Conservation (phyloP, 108 stramenopile species). For the Schizochytrium sp. region DNA sequence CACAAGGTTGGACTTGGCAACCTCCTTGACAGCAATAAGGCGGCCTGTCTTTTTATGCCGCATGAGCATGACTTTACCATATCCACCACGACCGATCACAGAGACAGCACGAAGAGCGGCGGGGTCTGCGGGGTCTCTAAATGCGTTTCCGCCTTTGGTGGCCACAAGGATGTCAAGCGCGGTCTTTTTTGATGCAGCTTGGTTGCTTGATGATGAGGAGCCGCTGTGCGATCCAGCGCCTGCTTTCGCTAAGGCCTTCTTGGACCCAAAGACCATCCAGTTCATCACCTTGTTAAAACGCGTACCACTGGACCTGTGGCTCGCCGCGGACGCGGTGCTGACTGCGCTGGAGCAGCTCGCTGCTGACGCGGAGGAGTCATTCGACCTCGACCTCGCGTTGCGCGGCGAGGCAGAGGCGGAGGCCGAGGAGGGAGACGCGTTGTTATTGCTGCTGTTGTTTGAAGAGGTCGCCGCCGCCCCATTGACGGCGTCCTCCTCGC, state of each 20-base stretch:
- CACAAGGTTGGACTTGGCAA: slow-evolving; percentile 95
- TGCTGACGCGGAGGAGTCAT: not conserved
- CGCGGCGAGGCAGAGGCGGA: not conserved
- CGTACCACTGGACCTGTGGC: slow-evolving; percentile 12
- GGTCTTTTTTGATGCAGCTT: slow-evolving; percentile 36
- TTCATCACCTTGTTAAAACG: slow-evolving; percentile 47
- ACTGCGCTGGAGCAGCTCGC: slow-evolving; percentile 34
- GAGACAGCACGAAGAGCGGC: slow-evolving; percentile 26
- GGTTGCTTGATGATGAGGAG: not conserved
- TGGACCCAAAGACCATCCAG: slow-evolving; percentile 58
- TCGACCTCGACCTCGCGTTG: slow-evolving; percentile 1
- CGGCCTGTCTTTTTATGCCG: slow-evolving; percentile 80
- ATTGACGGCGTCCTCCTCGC: not conserved
- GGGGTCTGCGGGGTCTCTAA: slow-evolving; percentile 12
- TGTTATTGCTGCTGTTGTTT: no score
- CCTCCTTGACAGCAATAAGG: slow-evolving; percentile 92
- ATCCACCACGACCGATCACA: slow-evolving; percentile 57
- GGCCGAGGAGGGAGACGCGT: slow-evolving; percentile 21
- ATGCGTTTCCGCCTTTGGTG: slow-evolving; percentile 13
- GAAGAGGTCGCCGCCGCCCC: not conserved
- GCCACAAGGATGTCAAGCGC: slow-evolving; percentile 51
- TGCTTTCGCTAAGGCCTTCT: not conserved
- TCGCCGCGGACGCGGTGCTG: not conserved
- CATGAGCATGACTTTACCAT: slow-evolving; percentile 83
- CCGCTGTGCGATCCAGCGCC: not conserved